Evolutionary conservation across 2,329 filamentous ascomycete species (phyloP).

Genomic region (Eutypella sp.): DNA sequence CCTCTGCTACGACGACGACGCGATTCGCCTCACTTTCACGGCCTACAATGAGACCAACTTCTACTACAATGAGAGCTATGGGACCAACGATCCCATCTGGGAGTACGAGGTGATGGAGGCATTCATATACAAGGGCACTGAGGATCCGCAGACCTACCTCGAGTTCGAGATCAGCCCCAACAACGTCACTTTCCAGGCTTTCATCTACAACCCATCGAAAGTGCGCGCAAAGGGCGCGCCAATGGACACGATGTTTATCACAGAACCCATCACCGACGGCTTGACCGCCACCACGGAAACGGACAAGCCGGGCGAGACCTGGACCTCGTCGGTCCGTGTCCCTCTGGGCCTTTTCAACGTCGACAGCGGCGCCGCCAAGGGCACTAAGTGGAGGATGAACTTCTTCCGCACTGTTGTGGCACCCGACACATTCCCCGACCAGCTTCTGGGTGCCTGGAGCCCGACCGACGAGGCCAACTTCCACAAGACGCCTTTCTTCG

Average conservation of each 20-base stretch:
- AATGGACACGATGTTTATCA: constrained; percentile 39
- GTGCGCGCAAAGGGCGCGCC: constrained; percentile 34
- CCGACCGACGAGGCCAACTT: constrained; percentile 41
- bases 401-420: constrained; percentile 44
- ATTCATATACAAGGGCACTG: constrained; percentile 41
- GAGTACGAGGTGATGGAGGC: constrained; percentile 47
- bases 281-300: constrained; percentile 35
- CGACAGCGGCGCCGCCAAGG: constrained; percentile 34
- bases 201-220: constrained; percentile 47
- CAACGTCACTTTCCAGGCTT: constrained; percentile 47
- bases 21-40: constrained; percentile 38
- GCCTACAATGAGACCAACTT: constrained; percentile 42
- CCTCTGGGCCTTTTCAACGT: constrained; percentile 47
- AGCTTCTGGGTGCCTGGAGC: constrained; percentile 41
- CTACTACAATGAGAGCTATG: constrained; percentile 37
- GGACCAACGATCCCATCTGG: constrained; percentile 43
- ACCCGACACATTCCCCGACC: constrained; percentile 37
- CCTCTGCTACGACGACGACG: constrained; percentile 39
- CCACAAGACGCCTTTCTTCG: constrained; percentile 43
- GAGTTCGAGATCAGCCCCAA: constrained; percentile 48
- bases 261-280: constrained; percentile 35
- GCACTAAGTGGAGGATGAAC: constrained; percentile 47
- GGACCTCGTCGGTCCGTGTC: constrained; percentile 37
- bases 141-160: constrained; percentile 43
- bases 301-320: constrained; percentile 30